These are phyloP conservation scores for Fusarium sp. DNA, from an alignment of 2,329 filamentous ascomycete genomes.

Conservation along the genomic window DNA sequence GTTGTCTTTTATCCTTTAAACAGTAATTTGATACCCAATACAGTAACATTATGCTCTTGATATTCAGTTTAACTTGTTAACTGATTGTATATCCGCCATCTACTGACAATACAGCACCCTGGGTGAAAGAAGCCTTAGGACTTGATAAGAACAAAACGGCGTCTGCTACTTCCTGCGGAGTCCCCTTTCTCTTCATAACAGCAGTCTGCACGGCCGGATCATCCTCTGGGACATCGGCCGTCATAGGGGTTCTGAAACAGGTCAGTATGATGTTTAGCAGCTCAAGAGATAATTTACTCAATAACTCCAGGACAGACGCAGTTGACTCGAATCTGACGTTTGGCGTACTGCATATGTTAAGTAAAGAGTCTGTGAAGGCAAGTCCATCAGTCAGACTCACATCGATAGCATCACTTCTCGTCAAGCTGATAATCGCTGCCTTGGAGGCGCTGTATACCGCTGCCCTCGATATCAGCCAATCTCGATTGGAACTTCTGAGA, in stretches of 20 bases:
- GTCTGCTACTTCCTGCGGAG: constrained; percentile 61
- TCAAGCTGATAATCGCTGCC: constrained; percentile 58
- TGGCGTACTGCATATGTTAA: constrained; percentile 53
- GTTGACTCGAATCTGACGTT: constrained; percentile 60
- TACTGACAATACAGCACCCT: constrained; percentile 57
- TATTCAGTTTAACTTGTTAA: neutral
- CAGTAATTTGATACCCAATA: constrained; percentile 46
- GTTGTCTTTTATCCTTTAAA: constrained; percentile 8
- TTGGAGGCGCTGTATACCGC: constrained; percentile 61
- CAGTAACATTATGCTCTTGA: constrained; percentile 4
- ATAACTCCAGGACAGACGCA: constrained; percentile 61
- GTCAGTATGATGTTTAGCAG: neutral
- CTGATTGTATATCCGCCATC: constrained; percentile 60
- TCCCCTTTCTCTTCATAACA: constrained; percentile 56
- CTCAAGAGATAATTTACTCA: constrained; percentile 45
- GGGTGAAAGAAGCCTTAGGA: constrained; percentile 60
- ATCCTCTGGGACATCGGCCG: constrained; percentile 53
- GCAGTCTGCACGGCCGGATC: constrained; percentile 51
- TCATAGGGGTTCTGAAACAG: constrained; percentile 56
- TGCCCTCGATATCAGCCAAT: neutral
- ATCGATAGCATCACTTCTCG: constrained; percentile 61
- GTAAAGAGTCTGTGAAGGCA: neutral
- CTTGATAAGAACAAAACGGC: constrained; percentile 59
- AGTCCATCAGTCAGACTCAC: constrained; percentile 42
- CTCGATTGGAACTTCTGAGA: fast-evolving